Evolutionary conservation across 78 protist species (phyloP).

Genomic region (Thecamonas trahens): DNA sequence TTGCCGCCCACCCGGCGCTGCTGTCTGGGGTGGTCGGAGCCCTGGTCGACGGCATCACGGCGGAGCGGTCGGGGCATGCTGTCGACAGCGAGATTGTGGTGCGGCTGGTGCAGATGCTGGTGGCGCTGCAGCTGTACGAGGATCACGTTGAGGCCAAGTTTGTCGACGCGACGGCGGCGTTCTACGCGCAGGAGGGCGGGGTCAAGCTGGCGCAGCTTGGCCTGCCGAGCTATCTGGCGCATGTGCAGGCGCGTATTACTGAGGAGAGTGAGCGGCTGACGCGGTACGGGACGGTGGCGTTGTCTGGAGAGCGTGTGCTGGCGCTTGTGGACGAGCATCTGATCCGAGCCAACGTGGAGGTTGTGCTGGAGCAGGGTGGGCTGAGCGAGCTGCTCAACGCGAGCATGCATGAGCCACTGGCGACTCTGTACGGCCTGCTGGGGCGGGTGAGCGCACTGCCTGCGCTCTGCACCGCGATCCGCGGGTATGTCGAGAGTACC

Average conservation of each 20-base stretch:
- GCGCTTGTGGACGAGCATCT: slow-evolving; percentile 29
- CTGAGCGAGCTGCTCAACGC: too few relatives aligned
- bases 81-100: slow-evolving; percentile 41
- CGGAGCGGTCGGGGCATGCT: slow-evolving; percentile 49
- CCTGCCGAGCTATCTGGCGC: slow-evolving; percentile 49
- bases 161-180: slow-evolving; percentile 41
- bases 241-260: slow-evolving; percentile 42
- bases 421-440: slow-evolving; percentile 19
- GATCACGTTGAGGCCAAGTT: slow-evolving; percentile 35
- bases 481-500: slow-evolving; percentile 17
- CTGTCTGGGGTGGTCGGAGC: slow-evolving; percentile 14
- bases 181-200: slow-evolving; percentile 43
- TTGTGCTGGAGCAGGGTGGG: slow-evolving; percentile 1
- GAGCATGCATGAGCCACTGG: too few relatives aligned
- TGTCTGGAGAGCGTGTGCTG: slow-evolving; percentile 26
- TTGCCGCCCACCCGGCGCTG: slow-evolving; percentile 19
- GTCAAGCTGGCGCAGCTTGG: neutral
- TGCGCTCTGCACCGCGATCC: slow-evolving; percentile 15
- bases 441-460: slow-evolving; percentile 17
- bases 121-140: slow-evolving; percentile 11
- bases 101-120: slow-evolving; percentile 53
- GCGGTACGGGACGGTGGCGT: slow-evolving; percentile 29
- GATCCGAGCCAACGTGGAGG: neutral
- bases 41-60: slow-evolving; percentile 36
- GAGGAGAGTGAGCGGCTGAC: slow-evolving; percentile 51